Percentiles rank a stretch among this genome's conserved stretches.
These are phyloP conservation scores for Coniosporium tulheliwenetii DNA, from an alignment of 2,329 filamentous ascomycete species.

Conservation along the genomic window DNA sequence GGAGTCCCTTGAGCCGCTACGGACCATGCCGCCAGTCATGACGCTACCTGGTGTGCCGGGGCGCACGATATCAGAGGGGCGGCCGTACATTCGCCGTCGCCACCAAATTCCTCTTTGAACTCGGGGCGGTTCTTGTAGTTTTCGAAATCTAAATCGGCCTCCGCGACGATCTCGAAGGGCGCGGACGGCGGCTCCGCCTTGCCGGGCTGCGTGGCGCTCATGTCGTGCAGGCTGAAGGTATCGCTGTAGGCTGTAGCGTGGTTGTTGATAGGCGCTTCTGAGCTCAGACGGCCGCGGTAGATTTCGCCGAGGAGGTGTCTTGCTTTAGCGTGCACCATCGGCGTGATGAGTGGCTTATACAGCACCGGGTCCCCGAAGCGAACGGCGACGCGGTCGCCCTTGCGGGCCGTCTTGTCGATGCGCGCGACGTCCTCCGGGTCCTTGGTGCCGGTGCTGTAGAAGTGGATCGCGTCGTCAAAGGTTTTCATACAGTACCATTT, in stretches of 20 bases:
- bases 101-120: constrained; percentile 77
- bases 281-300: constrained; percentile 68
- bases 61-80: constrained; percentile 40
- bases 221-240: constrained; percentile 58
- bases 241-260: constrained; percentile 65
- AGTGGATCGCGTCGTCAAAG: constrained; percentile 71
- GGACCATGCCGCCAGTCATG: constrained; percentile 8
- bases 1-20: constrained; percentile 11
- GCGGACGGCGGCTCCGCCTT: constrained; percentile 22
- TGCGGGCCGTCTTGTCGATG: constrained; percentile 27
- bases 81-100: constrained; percentile 44
- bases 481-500: constrained; percentile 65
- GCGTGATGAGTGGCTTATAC: constrained; percentile 77
- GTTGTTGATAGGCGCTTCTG: constrained; percentile 41
- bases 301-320: constrained; percentile 75
- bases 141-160: constrained; percentile 74
- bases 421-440: constrained; percentile 22
- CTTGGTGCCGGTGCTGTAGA: constrained; percentile 47
- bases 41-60: constrained; percentile 45
- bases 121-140: constrained; percentile 84
- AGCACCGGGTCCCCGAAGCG: constrained; percentile 84
- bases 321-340: constrained; percentile 87
- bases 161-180: constrained; percentile 82
- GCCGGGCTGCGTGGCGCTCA: constrained; percentile 46
- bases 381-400: constrained; percentile 52